These are phyloP conservation scores for Camelina hispida DNA, from an alignment of 345 rosid genomes.

Conservation along the genomic window DNA sequence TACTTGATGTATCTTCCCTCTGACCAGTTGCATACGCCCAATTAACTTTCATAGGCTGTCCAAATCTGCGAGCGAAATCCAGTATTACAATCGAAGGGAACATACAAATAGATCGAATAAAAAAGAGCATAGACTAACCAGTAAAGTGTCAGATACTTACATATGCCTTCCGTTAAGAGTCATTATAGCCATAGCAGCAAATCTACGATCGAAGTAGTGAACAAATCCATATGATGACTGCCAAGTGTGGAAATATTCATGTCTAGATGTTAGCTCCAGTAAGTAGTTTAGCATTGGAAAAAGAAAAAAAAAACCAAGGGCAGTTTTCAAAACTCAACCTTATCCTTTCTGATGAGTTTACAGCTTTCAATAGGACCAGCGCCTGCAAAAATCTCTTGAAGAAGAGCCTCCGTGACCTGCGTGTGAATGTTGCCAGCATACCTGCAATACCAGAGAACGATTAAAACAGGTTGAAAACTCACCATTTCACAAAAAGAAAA, in stretches of 20 bases:
- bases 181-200: constrained; percentile 82
- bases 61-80: constrained; percentile 65
- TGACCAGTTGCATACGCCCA: constrained; percentile 98
- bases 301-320: neutral
- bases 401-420: constrained; percentile 87
- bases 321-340: constrained; percentile 49
- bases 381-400: constrained; percentile 91
- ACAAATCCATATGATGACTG: constrained; percentile 95
- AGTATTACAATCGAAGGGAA: constrained; percentile 19
- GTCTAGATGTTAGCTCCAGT: neutral
- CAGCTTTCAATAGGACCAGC: constrained; percentile 88
- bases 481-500: neutral
- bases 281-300: neutral
- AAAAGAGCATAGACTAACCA: neutral
- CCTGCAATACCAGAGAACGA: constrained; percentile 58
- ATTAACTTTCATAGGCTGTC: constrained; percentile 97
- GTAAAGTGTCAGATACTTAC: constrained; percentile 50
- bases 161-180: constrained; percentile 85
- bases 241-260: constrained; percentile 38
- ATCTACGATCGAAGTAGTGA: constrained; percentile 89
- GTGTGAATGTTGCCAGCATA: constrained; percentile 91
- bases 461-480: constrained; percentile 32
- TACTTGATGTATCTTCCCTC: constrained; percentile 97
- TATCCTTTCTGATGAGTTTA: constrained; percentile 92
- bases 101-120: neutral